phyloP scores from a whole-genome alignment of 768 basidiomycete genomes.

The Tricholoma furcatifolium region DNA sequence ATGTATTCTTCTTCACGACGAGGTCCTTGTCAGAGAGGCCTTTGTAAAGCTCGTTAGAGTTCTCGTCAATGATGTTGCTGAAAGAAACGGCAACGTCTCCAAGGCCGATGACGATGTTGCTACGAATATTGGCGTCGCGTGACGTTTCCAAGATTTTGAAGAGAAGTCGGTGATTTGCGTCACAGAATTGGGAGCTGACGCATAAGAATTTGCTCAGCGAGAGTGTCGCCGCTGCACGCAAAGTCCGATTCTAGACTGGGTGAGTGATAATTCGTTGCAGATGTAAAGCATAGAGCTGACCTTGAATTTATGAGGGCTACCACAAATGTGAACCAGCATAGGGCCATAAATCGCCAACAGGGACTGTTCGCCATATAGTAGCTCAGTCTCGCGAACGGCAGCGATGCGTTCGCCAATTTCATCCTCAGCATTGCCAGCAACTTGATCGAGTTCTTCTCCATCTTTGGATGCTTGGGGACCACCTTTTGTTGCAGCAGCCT shows the following conservation, averaged over 20 bases:
- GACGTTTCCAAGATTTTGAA: constrained; percentile 95
- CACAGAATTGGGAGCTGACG: constrained; percentile 92
- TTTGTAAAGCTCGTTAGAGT: constrained; percentile 92
- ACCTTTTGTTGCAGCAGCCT: constrained; percentile 32
- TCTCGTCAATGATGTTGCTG: constrained; percentile 95
- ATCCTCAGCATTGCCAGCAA: constrained; percentile 96
- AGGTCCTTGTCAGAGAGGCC: constrained; percentile 86
- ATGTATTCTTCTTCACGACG: constrained; percentile 97
- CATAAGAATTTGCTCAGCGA: constrained; percentile 97
- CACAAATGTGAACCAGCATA: constrained; percentile 86
- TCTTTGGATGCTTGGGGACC: constrained; percentile 49
- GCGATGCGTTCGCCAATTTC: constrained; percentile 95
- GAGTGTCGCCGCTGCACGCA: constrained; percentile 84
- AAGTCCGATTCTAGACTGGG: constrained; percentile 66
- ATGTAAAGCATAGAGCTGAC: constrained; percentile 38
- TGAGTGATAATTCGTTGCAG: constrained; percentile 4
- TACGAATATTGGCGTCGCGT: constrained; percentile 84
- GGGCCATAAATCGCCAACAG: constrained; percentile 86
- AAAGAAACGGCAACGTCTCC: constrained; percentile 99
- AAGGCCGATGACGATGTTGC: constrained; percentile 96
- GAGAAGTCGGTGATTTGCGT: constrained; percentile 80
- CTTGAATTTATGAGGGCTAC: constrained; percentile 89
- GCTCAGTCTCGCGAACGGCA: constrained; percentile 78
- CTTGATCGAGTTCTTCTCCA: constrained; percentile 91
- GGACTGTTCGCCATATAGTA: constrained; percentile 81